Evolutionary conservation across 306 rosid species (phyloP), one percentile per base, ranked within the genome.

Genomic region (Citrullus colocynthis): DNA sequence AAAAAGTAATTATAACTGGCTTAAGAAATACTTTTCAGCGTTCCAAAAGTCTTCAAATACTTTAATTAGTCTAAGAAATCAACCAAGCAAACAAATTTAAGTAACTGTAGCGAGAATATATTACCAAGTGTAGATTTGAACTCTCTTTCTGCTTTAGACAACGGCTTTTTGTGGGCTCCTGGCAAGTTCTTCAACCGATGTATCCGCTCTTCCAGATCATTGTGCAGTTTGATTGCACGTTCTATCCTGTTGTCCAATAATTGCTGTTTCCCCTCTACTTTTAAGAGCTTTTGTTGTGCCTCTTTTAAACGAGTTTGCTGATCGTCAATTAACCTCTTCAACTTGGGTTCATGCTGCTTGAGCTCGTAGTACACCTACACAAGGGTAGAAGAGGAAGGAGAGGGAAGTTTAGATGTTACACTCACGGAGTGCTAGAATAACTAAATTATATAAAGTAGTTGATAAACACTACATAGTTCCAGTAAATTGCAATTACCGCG

Each of bases 101-200:
- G 32, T 32, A 51, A 52, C 49, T 6, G 9, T 32, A 54, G 21
- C 16, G 63, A 74, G 36, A 34, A 84, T 37, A 80, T 62, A 80
- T 86, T 96, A 96, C 99, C 99, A 60, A 96, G 97, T 80, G 93
- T 92, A 54, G 86, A 87, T 80, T 92, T 91, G 83, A 92, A 92
- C 65, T 88, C 89, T 51, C 86, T 87, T 84, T 96, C 98, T 61
- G 99, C 96, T 84, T 83, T 89, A 65, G 98, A 92, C 81, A 92
- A 83, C 39, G 99, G 99, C 84, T 83, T 92, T 78, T 83, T 91
- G 84, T 89, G 88, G 81, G 86, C 89, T 67, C 88, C 92, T 37
- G 91, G 98, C 76, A 96, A 87, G 76, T 83, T 85, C 80, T 87
- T 85, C 85, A 92, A 88, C 36, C 30, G 81, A 70, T 86, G 92